Evolutionary conservation across 306 rosid genomes (phyloP).

Genomic region (Casuarina equisetifolia): DNA sequence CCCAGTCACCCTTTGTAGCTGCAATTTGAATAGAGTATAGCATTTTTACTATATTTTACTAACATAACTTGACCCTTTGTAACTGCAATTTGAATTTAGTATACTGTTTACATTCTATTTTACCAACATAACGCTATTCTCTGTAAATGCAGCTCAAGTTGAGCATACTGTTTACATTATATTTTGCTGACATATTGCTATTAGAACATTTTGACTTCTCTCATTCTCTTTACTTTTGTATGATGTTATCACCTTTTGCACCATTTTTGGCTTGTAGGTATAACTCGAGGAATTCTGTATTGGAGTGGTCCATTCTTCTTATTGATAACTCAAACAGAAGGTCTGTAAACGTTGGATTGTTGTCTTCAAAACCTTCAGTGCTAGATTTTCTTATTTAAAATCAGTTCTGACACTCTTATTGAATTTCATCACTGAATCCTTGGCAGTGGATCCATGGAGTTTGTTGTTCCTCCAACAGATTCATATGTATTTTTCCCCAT

Average conservation of each 20-base stretch:
- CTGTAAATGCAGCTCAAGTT: too few species aligned
- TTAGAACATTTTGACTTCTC: slow-evolving; percentile 10
- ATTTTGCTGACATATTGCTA: too few species aligned
- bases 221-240: slow-evolving; percentile 7
- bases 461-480: slow-evolving; percentile 87
- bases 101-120: too few species aligned
- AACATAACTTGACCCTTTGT: too few species aligned
- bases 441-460: slow-evolving; percentile 92
- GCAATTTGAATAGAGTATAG: too few species aligned
- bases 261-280: slow-evolving; percentile 52
- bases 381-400: slow-evolving; percentile 1
- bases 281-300: slow-evolving; percentile 78
- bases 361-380: background rate
- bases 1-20: too few species aligned
- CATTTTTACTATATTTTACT: too few species aligned
- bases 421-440: slow-evolving; percentile 3
- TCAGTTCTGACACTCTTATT: background rate
- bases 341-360: slow-evolving; percentile 35
- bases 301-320: slow-evolving; percentile 92
- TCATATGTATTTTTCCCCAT: slow-evolving; percentile 85
- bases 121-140: too few species aligned
- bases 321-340: slow-evolving; percentile 91
- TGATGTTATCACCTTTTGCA: background rate
- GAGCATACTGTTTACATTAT: too few species aligned
- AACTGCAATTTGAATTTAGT: too few species aligned